Percentiles rank a stretch among this genome's conserved stretches.
phyloP scores from a whole-genome alignment of 352 stramenopile species.

The Phytophthora melonis region DNA sequence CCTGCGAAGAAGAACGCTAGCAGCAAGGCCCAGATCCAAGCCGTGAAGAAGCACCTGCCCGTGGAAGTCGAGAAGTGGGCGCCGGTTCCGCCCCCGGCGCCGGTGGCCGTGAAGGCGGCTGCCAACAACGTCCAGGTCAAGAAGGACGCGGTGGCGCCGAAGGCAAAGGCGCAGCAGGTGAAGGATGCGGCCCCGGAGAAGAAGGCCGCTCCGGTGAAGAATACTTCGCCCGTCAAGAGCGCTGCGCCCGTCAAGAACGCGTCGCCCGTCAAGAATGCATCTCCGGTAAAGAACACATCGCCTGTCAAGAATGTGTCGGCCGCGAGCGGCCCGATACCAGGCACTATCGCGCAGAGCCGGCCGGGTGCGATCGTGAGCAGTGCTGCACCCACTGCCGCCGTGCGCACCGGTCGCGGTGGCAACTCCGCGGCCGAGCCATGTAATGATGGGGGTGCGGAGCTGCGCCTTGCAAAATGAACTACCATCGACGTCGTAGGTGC shows the following conservation, averaged over 20 bases:
- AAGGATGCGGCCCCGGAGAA: background rate
- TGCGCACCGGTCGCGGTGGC: background rate
- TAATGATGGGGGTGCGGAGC: background rate
- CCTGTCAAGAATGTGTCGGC: background rate
- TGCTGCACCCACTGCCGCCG: background rate
- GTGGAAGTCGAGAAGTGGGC: slow-evolving; percentile 5
- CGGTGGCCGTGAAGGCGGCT: slow-evolving; percentile 2
- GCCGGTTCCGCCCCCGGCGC: slow-evolving; percentile 9
- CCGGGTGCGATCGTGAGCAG: slow-evolving; percentile 8
- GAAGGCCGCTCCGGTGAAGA: background rate
- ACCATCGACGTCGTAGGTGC: background rate
- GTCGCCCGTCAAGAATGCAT: slow-evolving; percentile 4
- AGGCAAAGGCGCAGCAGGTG: background rate
- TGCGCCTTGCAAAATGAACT: background rate
- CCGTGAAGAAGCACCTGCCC: slow-evolving; percentile 13
- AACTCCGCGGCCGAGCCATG: background rate
- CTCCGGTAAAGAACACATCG: background rate
- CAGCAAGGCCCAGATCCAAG: background rate
- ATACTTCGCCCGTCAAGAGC: background rate
- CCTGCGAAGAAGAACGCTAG: slow-evolving; percentile 3
- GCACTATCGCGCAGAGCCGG: background rate
- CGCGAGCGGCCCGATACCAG: background rate
- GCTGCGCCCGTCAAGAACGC: slow-evolving; percentile 3
- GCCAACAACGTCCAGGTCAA: background rate
- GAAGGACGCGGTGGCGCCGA: background rate